phyloP scores from a whole-genome alignment of 192 early-diverging fungal genomes.

The Backusella parvicylindrica region DNA sequence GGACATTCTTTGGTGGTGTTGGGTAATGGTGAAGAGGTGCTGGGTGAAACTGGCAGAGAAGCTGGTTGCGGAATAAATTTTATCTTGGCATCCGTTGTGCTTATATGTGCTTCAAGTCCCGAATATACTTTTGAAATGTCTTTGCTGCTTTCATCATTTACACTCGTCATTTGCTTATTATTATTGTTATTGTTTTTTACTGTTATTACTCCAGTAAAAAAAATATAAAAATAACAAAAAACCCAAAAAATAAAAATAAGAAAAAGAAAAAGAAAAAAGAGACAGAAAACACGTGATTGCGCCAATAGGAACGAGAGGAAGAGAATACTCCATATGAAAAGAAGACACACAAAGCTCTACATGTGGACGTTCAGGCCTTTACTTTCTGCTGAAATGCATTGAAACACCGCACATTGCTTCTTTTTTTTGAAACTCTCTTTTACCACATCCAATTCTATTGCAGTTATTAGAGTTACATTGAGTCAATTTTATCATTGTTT shows the following conservation, averaged over 20 bases:
- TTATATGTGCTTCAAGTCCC: neutral
- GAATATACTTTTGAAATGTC: neutral
- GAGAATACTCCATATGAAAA: too few relatives aligned
- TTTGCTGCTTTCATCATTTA: neutral
- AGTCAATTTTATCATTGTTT: too few relatives aligned
- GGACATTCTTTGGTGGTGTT: conserved; percentile 22
- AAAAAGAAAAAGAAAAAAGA: neutral
- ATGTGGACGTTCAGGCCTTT: too few relatives aligned
- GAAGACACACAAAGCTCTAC: too few relatives aligned
- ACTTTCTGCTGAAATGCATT: too few relatives aligned
- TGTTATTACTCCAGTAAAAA: neutral
- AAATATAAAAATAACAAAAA: neutral
- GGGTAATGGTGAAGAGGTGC: neutral
- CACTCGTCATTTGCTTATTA: conserved; percentile 2
- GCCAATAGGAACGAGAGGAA: too few relatives aligned
- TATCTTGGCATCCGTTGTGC: conserved; percentile 5
- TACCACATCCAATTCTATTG: too few relatives aligned
- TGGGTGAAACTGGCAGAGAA: conserved; percentile 8
- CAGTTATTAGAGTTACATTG: too few relatives aligned
- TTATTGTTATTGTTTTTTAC: neutral
- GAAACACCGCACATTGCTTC: too few relatives aligned
- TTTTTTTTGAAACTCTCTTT: too few relatives aligned
- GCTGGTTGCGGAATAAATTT: conserved; percentile 25
- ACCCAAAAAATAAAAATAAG: neutral
- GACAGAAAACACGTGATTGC: too few relatives aligned